Conservation (phyloP, 176 grass and related monocot genomes). For the Carex myosuroides region DNA sequence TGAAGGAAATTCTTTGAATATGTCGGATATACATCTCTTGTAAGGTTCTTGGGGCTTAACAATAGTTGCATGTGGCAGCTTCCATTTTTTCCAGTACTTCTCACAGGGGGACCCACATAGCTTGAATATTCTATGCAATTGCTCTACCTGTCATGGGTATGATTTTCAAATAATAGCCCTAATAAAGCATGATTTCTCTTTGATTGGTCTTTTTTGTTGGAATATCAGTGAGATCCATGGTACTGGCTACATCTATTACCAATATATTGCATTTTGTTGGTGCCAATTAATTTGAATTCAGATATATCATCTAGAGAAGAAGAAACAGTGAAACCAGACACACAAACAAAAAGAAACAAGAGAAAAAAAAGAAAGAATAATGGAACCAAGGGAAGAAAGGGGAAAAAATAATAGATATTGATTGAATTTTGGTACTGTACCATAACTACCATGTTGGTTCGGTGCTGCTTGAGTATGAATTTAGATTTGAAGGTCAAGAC, state of each 20-base stretch:
- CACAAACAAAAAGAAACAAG: not conserved
- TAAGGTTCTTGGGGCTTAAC: slow-evolving; percentile 40
- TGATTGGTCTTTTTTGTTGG: not conserved
- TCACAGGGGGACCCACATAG: slow-evolving; percentile 49
- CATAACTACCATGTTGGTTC: not conserved
- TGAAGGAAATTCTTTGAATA: slow-evolving; percentile 36
- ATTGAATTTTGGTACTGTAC: not conserved
- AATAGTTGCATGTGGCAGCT: slow-evolving; percentile 34
- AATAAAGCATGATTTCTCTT: not conserved
- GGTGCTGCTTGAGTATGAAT: not conserved
- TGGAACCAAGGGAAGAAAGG: not conserved
- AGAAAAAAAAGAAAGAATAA: not conserved
- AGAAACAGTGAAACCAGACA: not conserved
- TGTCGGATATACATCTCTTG: slow-evolving; percentile 33
- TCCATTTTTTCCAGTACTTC: slow-evolving; percentile 47
- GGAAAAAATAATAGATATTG: not conserved
- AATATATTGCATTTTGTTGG: not conserved
- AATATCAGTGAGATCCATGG: not conserved
- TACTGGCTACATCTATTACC: not conserved
- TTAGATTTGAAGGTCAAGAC: not conserved
- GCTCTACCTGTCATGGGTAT: slow-evolving; percentile 31
- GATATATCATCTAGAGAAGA: not conserved
- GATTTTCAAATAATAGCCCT: not conserved
- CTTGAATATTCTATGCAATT: slow-evolving; percentile 56
- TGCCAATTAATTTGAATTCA: not conserved